A percentile compares a stretch with the other conserved stretches of the same genome.
Conservation (phyloP, 2,329 filamentous ascomycete species). For the Monilinia polystroma region DNA sequence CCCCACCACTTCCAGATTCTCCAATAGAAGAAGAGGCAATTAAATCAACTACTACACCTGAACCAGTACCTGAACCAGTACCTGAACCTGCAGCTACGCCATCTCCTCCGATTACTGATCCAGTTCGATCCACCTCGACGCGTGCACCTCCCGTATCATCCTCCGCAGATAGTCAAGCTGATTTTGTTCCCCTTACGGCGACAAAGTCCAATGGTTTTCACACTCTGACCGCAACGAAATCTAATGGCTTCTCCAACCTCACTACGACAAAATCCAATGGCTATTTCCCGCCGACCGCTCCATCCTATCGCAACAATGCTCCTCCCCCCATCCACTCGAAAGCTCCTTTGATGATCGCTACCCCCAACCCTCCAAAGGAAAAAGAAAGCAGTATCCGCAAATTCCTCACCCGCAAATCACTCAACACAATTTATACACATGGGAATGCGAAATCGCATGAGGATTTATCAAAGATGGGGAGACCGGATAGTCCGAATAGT, state of each 20-base stretch:
- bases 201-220: slow-evolving; percentile 6
- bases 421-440: slow-evolving; percentile 40
- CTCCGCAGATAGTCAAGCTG: slow-evolving; percentile 16
- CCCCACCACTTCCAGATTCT: slow-evolving; percentile 40
- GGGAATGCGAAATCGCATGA: slow-evolving; percentile 35
- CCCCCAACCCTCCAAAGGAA: slow-evolving; percentile 30
- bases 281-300: not conserved
- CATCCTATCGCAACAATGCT: slow-evolving; percentile 5
- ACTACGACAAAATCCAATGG: slow-evolving; percentile 8
- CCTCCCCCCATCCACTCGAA: not conserved
- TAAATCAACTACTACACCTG: slow-evolving; percentile 27
- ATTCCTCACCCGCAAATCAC: slow-evolving; percentile 41
- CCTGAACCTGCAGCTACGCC: slow-evolving; percentile 14
- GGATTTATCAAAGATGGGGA: slow-evolving; percentile 32
- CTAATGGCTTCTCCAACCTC: slow-evolving; percentile 5
- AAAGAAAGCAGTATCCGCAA: slow-evolving; percentile 42
- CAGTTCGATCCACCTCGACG: not conserved
- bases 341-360: slow-evolving; percentile 25
- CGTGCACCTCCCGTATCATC: slow-evolving; percentile 11
- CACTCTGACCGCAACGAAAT: not conserved
- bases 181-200: not conserved
- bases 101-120: slow-evolving; percentile 1
- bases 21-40: slow-evolving; percentile 35
- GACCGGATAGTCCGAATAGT: slow-evolving; percentile 38
- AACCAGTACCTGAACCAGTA: slow-evolving; percentile 10